phyloP scores from a whole-genome alignment of 345 rosid species.

The Populus ilicifolia region DNA sequence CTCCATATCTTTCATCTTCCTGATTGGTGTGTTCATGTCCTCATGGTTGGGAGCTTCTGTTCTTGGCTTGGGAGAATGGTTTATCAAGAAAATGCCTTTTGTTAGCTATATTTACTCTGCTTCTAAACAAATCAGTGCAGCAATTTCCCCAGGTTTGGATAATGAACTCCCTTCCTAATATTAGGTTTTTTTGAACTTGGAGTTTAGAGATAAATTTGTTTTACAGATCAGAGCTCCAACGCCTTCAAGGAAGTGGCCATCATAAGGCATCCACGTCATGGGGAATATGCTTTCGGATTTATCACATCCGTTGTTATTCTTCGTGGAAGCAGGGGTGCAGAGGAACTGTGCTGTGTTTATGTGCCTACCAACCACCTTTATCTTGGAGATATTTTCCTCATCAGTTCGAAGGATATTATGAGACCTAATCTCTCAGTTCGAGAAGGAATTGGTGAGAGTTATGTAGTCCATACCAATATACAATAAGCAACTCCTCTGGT shows the following conservation, averaged over 20 bases:
- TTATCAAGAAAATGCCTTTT: slow-evolving; percentile 74
- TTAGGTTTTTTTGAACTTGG: not conserved
- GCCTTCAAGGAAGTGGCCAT: slow-evolving; percentile 82
- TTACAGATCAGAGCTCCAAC: slow-evolving; percentile 58
- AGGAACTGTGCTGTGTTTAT: slow-evolving; percentile 64
- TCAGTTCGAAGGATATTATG: slow-evolving; percentile 55
- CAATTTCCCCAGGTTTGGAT: slow-evolving; percentile 61
- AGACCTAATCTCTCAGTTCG: slow-evolving; percentile 65
- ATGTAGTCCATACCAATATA: not conserved
- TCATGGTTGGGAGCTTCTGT: slow-evolving; percentile 79
- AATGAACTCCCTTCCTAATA: not conserved
- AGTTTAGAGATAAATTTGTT: not conserved
- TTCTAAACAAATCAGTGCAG: slow-evolving; percentile 74
- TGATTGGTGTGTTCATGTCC: slow-evolving; percentile 70
- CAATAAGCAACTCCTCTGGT: no score
- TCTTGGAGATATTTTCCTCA: slow-evolving; percentile 58
- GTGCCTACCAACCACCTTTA: slow-evolving; percentile 69
- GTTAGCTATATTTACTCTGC: slow-evolving; percentile 68
- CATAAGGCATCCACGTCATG: slow-evolving; percentile 60
- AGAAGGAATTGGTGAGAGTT: slow-evolving; percentile 56
- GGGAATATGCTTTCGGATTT: slow-evolving; percentile 67
- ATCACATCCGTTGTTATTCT: slow-evolving; percentile 64
- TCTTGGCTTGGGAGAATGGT: slow-evolving; percentile 68
- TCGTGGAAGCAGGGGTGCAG: slow-evolving; percentile 45
- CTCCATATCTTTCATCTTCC: slow-evolving; percentile 66